Conservation (phyloP, 257 asterid species). For the Ilex asprella region DNA sequence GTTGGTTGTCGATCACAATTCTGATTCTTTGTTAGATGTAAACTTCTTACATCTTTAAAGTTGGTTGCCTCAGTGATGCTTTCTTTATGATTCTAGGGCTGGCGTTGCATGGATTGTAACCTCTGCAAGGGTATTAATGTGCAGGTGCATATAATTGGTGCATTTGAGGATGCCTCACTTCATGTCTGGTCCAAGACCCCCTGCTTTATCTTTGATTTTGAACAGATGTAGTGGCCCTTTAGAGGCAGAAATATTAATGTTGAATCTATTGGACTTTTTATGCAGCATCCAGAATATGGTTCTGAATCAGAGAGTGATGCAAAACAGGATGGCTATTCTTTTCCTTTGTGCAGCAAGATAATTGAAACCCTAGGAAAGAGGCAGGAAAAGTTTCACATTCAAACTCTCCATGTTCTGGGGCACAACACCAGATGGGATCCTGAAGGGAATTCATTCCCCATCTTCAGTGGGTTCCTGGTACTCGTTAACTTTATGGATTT, state of each 20-base stretch:
- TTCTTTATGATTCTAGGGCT: conserved; percentile 6
- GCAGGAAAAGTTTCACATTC: conserved; percentile 57
- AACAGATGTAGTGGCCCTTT: conserved; percentile 12
- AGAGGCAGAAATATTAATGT: conserved; percentile 12
- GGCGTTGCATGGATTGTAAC: conserved; percentile 13
- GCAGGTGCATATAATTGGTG: conserved; percentile 94
- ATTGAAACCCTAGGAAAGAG: conserved; percentile 50
- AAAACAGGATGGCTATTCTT: conserved; percentile 51
- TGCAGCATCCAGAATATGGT: conserved; percentile 43
- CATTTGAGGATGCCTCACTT: conserved; percentile 61
- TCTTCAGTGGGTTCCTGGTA: conserved; percentile 87
- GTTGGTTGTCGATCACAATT: conserved; percentile 40
- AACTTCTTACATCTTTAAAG: conserved; percentile 6
- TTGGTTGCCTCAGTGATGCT: conserved; percentile 13
- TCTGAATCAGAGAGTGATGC: conserved; percentile 8
- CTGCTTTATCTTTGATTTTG: conserved; percentile 21
- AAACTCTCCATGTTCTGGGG: conserved; percentile 72
- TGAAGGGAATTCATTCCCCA: conserved; percentile 59
- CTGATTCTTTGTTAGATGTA: conserved; percentile 66
- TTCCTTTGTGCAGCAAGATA: conserved; percentile 77
- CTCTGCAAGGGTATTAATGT: conserved; percentile 14
- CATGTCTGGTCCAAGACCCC: conserved; percentile 42
- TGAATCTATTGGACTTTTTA: conserved; percentile 21
- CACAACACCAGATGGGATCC: conserved; percentile 69
- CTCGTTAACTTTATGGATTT: conserved; percentile 19